Evolutionary conservation across 352 stramenopile species (phyloP), one percentile per base, ranked within the genome.

Genomic region (Phytopythium ostracodes): DNA sequence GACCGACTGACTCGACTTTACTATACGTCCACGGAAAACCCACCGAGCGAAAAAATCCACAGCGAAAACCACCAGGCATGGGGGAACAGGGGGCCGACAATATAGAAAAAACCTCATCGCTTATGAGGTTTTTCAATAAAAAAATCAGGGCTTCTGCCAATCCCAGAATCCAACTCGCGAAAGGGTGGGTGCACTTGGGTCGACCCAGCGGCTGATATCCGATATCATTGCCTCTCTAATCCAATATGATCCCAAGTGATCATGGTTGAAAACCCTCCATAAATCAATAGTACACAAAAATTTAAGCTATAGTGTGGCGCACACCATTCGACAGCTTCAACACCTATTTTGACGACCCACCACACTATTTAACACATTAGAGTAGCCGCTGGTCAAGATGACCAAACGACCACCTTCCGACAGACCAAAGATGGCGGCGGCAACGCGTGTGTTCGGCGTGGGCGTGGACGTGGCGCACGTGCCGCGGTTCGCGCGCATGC

Each of bases 391-490:
- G 4, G 4, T 20, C 11, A 43, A 33, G 3, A 33, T 8, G 29
- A 33, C 29, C 36, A 0, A 20, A 1, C 0, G n/a, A 42, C 18
- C n/a, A n/a, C 14, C 31, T 27, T 24, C 10, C 27, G 33, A 56
- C n/a, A 18, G 24, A 35, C 3, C 36, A 5, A 18, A 29, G 6
- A 27, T 57, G 52, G 18, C n/a, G 33, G 68, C 73, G 64, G n/a
- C 35, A 10, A 64, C 56, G 49, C 70, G 55, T 0, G 70, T 92
- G 35, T 88, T 76, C 56, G 87, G 87, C 49, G 63, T 95, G 36
- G 87, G 87, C 51, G 81, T 86, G n/a, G 87, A 95, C 50, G 62
- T 95, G 11, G 82, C 81, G 62, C 66, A 76, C 24, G 66, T 87
- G 31, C 70, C 77, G 56, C 82, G 87, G 62, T 73, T 95, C 36